phyloP scores from a whole-genome alignment of 1,284 basidiomycete species.

The Microbotryomycetes sp. region DNA sequence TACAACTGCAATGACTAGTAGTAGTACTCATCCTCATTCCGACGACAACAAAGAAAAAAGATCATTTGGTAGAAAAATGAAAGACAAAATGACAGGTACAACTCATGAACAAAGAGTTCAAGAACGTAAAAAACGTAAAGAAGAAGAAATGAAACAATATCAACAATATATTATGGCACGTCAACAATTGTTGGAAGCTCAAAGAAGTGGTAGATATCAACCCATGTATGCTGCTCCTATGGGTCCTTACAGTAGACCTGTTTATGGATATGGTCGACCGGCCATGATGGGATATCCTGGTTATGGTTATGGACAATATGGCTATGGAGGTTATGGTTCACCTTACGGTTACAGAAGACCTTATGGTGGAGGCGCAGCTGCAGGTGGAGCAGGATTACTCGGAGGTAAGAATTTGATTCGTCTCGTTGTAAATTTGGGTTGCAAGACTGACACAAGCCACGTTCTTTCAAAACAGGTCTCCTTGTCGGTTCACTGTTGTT shows the following conservation, averaged over 20 bases:
- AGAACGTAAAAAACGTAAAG: conserved; percentile 29
- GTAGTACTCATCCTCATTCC: not conserved
- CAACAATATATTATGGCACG: conserved; percentile 26
- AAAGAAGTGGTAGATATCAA: conserved; percentile 6
- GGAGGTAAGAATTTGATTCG: not conserved
- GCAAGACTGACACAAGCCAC: not conserved
- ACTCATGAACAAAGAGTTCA: conserved; percentile 39
- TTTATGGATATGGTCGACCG: conserved; percentile 5
- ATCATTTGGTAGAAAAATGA: conserved; percentile 37
- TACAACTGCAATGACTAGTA: not conserved
- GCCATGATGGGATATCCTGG: not conserved
- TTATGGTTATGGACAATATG: conserved; percentile 6
- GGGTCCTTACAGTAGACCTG: not conserved
- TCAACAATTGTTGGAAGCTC: conserved; percentile 14
- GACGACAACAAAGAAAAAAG: conserved; percentile 14
- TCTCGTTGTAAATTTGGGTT: conserved; percentile 9
- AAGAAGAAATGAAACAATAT: conserved; percentile 34
- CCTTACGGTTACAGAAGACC: conserved; percentile 2
- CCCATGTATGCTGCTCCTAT: conserved; percentile 14
- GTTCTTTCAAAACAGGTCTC: not conserved
- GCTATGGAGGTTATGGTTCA: conserved; percentile 15
- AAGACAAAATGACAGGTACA: conserved; percentile 40
- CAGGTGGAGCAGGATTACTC: not conserved
- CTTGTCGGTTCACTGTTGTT: conserved; percentile 12
- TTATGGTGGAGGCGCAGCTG: conserved; percentile 2